Base-by-base conservation (phyloP, 2,329 filamentous ascomycete genomes). In the Aspergillus thermomutatus region DNA sequence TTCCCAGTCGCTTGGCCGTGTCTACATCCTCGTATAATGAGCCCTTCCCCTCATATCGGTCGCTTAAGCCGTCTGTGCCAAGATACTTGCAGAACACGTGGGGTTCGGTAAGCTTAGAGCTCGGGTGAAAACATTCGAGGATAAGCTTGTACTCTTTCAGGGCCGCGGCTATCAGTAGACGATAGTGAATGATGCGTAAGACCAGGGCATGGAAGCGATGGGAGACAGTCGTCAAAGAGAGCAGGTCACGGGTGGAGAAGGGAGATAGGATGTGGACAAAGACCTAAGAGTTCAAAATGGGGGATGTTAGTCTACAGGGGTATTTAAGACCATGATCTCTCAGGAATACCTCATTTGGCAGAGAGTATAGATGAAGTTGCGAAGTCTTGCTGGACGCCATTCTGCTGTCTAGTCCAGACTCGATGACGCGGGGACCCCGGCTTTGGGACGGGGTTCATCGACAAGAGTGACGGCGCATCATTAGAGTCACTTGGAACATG, bases 111-210 rank as follows among this genome's bases (percentile, higher is more conserved):
- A 88, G 78, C 71, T 87, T 87, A 25, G 82, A 85, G 60, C 80
- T 84, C 0, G 90, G 90, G 61, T 89, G 89, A 67, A 89, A 92
- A 70, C 88, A 91, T 75, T 93, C 89, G 45, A 95, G 83, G 40
- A 92, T 84, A 41, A 94, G 75, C 53, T 86, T 83, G 66, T 90
- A 84, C 40, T 85, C 82, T 40, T 81, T 75, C 7, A 88, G 74
- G 3, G 82, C 75, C 4, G 85, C 80, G 21, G 85, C 83, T 21
- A 81, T 71, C 49, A 87, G 74, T 1, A 91, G 78, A 34, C 89
- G 86, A 50, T 82, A 80, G 60, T 89, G 83, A 7, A 91, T 74
- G 47, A 90, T 81, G 26, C 84, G 83, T 4, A 86, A 74, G 55
- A 88, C 80, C 43, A 89, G 68, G 43, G 79, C 82, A 69, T 88